A percentile compares a stretch with the other conserved stretches of the same genome.
Evolutionary conservation across 116 monocot species (phyloP).

Genomic region (Phalaenopsis hybrid): DNA sequence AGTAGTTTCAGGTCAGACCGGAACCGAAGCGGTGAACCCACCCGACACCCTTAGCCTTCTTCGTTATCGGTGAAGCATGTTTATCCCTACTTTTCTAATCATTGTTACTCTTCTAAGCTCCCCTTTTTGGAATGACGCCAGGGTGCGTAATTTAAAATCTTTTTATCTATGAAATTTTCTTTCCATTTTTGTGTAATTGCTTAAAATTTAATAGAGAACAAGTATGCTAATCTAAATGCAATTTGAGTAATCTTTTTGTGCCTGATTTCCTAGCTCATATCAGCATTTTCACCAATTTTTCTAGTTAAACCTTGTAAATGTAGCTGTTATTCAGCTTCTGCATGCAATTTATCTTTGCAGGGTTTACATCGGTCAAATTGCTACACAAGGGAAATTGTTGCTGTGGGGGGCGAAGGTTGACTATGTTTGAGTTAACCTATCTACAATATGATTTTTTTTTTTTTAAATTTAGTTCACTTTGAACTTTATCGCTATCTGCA

Average conservation of each 20-base stretch:
- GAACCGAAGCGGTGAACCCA: no score
- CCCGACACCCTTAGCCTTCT: no score
- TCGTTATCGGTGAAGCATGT: neutral
- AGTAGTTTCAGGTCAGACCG: no score
- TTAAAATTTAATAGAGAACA: no score
- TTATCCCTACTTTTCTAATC: neutral
- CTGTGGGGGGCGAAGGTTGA: slow-evolving; percentile 80
- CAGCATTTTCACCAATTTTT: neutral
- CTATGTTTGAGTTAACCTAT: slow-evolving; percentile 1
- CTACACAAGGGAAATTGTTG: slow-evolving; percentile 51
- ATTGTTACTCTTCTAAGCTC: neutral
- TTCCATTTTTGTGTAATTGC: no score
- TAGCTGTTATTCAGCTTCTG: neutral
- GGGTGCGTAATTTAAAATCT: slow-evolving; percentile 11
- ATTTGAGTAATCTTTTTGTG: neutral
- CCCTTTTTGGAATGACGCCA: neutral
- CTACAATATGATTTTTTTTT: neutral
- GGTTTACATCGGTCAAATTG: slow-evolving; percentile 52
- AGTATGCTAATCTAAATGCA: neutral
- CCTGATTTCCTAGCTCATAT: neutral
- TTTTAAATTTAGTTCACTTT: neutral
- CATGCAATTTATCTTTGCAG: slow-evolving; percentile 20
- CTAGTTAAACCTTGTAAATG: neutral
- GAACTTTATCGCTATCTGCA: slow-evolving; percentile 13
- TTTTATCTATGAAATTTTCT: neutral